Percentiles rank a stretch among this genome's conserved stretches.
Evolutionary conservation across 2,329 filamentous ascomycete genomes (phyloP).

Genomic region (Aspergillus calidoustus): DNA sequence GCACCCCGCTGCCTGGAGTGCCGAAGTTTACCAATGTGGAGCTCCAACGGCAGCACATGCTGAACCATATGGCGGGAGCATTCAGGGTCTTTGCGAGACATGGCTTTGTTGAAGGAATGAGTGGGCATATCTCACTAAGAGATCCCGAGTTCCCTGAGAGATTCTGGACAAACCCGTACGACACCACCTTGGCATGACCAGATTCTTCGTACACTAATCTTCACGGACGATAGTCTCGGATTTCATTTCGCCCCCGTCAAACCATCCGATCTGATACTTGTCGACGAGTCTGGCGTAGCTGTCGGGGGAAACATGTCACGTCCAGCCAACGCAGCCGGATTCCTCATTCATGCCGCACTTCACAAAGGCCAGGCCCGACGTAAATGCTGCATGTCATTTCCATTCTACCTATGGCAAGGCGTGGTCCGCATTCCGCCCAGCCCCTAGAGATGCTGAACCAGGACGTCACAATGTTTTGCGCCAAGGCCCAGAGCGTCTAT

Average conservation of each 20-base stretch:
- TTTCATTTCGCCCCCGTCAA: conserved; percentile 29
- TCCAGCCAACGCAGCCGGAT: conserved; percentile 52
- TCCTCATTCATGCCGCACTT: conserved; percentile 51
- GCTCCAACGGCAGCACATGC: conserved; percentile 9
- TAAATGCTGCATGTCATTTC: conserved; percentile 51
- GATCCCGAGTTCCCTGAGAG: conserved; percentile 38
- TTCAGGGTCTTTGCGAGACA: conserved; percentile 32
- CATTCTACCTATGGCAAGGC: conserved; percentile 52
- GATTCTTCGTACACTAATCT: background rate
- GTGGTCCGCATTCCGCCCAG: conserved; percentile 47
- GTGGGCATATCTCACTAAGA: conserved; percentile 51
- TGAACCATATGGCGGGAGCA: conserved; percentile 50
- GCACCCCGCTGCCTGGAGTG: conserved; percentile 8
- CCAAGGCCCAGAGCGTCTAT: conserved; percentile 42
- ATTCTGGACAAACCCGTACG: conserved; percentile 47
- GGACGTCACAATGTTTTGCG: conserved; percentile 64
- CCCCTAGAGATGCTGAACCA: conserved; percentile 52
- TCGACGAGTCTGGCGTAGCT: conserved; percentile 49
- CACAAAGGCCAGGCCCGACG: conserved; percentile 62
- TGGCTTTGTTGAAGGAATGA: conserved; percentile 25
- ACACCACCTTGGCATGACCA: background rate
- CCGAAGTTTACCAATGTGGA: conserved; percentile 10
- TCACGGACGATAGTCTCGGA: background rate
- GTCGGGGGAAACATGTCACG: conserved; percentile 40
- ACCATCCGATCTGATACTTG: conserved; percentile 50